Evolutionary conservation across 179 eudicot genomes (phyloP).

Genomic region (Spinacia oleracea): DNA sequence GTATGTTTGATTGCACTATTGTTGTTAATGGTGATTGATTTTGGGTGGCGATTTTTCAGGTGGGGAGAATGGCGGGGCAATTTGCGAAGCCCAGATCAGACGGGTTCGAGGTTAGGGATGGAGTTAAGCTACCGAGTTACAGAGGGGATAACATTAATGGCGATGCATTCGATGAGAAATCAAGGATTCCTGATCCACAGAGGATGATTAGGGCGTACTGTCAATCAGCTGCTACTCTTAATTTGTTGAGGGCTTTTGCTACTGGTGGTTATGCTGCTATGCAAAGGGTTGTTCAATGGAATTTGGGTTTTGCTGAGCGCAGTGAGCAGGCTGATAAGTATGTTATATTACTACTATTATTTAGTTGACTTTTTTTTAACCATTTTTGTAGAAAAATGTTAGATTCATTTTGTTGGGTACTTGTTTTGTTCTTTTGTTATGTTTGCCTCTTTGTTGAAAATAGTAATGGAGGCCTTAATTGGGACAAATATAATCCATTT

Average conservation of each 20-base stretch:
- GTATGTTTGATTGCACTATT: too few relatives aligned
- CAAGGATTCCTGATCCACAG: conserved; percentile 77
- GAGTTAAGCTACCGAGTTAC: conserved; percentile 83
- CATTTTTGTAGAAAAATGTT: too few relatives aligned
- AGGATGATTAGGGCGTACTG: conserved; percentile 85
- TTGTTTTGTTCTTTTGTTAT: not conserved
- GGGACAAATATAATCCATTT: not conserved
- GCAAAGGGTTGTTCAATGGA: conserved; percentile 84
- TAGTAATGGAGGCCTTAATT: not conserved
- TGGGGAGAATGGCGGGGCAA: conserved; percentile 93
- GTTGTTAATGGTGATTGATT: too few relatives aligned
- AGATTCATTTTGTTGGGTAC: not conserved
- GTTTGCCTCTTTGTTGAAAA: not conserved
- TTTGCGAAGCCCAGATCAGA: conserved; percentile 92
- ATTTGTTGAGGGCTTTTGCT: conserved; percentile 80
- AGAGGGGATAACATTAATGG: conserved; percentile 84
- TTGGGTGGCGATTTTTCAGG: conserved; percentile 33
- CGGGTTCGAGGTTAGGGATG: conserved; percentile 63
- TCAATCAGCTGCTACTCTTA: conserved; percentile 78
- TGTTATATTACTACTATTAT: not conserved
- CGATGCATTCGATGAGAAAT: conserved; percentile 61
- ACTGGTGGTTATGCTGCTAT: conserved; percentile 91
- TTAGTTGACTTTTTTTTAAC: not conserved
- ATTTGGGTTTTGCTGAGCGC: conserved; percentile 70
- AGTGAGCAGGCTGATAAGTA: conserved; percentile 89